Conservation (phyloP, 139 green algal genomes). For the Tetraselmis striata region DNA sequence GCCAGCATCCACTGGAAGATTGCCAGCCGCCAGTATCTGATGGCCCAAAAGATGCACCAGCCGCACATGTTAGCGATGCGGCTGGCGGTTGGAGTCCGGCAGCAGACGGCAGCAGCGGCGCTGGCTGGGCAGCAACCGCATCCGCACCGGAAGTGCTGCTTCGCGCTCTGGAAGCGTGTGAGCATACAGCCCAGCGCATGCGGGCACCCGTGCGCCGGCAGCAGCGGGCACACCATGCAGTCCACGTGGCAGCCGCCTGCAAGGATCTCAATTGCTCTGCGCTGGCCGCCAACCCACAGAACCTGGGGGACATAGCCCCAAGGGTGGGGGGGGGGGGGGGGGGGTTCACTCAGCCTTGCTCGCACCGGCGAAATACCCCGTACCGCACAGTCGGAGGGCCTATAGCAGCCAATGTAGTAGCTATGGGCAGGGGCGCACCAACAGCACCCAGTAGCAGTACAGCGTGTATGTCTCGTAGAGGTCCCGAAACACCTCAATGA, state of each 20-base stretch:
- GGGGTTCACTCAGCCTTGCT: too few species aligned
- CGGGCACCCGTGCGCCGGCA: background rate
- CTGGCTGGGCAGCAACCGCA: too few species aligned
- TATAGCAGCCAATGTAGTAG: background rate
- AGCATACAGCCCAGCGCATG: background rate
- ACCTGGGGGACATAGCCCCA: too few species aligned
- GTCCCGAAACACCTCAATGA: constrained; percentile 9
- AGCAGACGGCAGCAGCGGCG: too few species aligned
- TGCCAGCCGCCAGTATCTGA: constrained; percentile 9
- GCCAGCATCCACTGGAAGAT: constrained; percentile 14
- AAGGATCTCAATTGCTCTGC: constrained; percentile 9
- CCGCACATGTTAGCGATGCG: too few species aligned
- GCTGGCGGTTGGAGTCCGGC: too few species aligned
- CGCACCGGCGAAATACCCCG: too few species aligned
- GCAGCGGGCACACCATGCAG: constrained; percentile 12
- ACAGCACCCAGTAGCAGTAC: constrained; percentile 16
- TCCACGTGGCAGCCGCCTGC: background rate
- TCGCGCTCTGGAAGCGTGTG: background rate
- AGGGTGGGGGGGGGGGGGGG: too few species aligned
- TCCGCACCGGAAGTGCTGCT: background rate
- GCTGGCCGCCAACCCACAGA: constrained; percentile 12
- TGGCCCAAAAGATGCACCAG: too few species aligned
- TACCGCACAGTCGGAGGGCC: too few species aligned
- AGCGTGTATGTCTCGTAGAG: constrained; percentile 10
- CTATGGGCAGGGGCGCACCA: background rate